Evolutionary conservation across 2,329 filamentous ascomycete genomes (phyloP).

Genomic region (Triangularia verruculosa): DNA sequence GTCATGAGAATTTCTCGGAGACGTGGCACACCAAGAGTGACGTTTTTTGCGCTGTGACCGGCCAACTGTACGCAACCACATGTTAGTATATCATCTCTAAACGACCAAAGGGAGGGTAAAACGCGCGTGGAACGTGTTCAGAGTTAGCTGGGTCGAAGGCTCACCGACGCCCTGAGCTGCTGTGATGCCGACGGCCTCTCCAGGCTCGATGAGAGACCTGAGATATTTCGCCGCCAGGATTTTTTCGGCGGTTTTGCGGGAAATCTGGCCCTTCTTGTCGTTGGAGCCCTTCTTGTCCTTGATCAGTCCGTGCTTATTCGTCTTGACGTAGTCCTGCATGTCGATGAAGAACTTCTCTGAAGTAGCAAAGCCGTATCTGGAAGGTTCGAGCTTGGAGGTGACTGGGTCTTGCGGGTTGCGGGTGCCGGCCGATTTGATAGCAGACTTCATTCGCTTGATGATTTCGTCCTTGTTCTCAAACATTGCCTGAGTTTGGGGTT

Average conservation of each 20-base stretch:
- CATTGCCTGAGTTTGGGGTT: constrained; percentile 43
- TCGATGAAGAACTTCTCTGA: constrained; percentile 80
- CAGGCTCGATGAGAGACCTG: constrained; percentile 86
- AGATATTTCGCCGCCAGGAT: constrained; percentile 92
- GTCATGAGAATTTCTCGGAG: constrained; percentile 98
- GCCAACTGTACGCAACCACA: constrained; percentile 99
- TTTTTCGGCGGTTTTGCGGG: constrained; percentile 74
- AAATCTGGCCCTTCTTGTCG: constrained; percentile 40
- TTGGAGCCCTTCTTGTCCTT: constrained; percentile 46
- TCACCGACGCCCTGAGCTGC: constrained; percentile 96
- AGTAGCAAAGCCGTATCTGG: constrained; percentile 76
- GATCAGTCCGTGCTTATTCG: constrained; percentile 64
- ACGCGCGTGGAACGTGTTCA: no score
- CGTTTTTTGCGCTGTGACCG: constrained; percentile 96
- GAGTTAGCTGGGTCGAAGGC: constrained; percentile 92
- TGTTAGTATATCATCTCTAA: constrained; percentile 92
- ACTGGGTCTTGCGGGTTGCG: constrained; percentile 69
- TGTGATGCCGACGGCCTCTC: constrained; percentile 94
- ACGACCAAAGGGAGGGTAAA: no score
- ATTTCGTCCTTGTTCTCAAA: constrained; percentile 58
- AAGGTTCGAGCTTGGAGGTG: constrained; percentile 68
- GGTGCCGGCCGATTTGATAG: constrained; percentile 67
- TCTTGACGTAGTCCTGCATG: constrained; percentile 73
- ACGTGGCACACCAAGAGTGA: constrained; percentile 96
- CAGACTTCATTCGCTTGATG: constrained; percentile 77